These are phyloP conservation scores for Limnomonas spitsbergensis DNA, from an alignment of 139 green algal species.

Conservation along the genomic window DNA sequence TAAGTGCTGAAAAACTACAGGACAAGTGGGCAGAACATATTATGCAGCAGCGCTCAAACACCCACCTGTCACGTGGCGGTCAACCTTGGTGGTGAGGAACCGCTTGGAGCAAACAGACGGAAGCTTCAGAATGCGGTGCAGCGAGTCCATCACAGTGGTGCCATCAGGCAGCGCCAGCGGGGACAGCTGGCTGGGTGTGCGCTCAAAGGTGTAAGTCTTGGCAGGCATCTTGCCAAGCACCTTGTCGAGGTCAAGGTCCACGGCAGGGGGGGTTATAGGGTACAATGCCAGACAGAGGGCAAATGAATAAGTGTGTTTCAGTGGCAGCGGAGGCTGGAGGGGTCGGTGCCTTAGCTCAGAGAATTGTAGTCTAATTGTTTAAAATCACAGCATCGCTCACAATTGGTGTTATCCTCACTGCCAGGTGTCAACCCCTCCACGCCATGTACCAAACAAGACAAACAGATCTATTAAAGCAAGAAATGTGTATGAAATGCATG, in stretches of 20 bases:
- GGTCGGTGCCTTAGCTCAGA: slow-evolving; percentile 21
- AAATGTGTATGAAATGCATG: too few species aligned
- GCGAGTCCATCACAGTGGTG: slow-evolving; percentile 45
- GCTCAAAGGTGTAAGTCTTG: slow-evolving; percentile 89
- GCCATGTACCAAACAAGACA: too few species aligned
- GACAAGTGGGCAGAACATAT: too few species aligned
- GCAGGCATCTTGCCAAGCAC: slow-evolving; percentile 94
- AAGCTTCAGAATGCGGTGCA: slow-evolving; percentile 83
- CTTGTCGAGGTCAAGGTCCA: slow-evolving; percentile 95
- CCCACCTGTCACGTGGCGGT: too few species aligned
- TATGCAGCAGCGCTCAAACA: too few species aligned
- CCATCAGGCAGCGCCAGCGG: slow-evolving; percentile 57
- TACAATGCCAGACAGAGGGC: too few species aligned
- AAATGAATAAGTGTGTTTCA: neutral
- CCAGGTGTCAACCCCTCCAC: too few species aligned
- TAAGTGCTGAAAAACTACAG: too few species aligned
- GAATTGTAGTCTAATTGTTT: slow-evolving; percentile 48
- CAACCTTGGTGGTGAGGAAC: slow-evolving; percentile 98
- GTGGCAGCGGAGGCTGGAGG: neutral
- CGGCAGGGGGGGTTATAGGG: slow-evolving; percentile 55
- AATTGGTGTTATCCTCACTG: too few species aligned
- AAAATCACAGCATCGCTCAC: slow-evolving; percentile 1
- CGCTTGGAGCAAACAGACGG: slow-evolving; percentile 92
- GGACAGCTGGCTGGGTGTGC: slow-evolving; percentile 12
- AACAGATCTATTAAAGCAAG: too few species aligned